Evolutionary conservation across 1,139 yeast genomes (phyloP), one percentile per base, ranked within the genome.

Genomic region (Hyphopichia buzzinii): DNA sequence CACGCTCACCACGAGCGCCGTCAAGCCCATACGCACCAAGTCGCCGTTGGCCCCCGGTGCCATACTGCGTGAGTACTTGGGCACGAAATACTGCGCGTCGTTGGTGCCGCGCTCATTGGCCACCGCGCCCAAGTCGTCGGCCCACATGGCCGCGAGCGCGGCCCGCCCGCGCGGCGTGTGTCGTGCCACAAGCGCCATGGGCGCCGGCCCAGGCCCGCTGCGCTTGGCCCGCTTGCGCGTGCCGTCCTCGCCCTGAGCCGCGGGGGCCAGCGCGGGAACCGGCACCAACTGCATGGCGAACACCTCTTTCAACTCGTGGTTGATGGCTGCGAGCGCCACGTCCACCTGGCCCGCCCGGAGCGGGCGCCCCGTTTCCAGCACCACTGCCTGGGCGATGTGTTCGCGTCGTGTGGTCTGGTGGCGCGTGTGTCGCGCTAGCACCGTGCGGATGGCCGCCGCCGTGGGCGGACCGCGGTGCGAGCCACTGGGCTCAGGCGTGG

Each of bases 241-340:
- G 36, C 35, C 16, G 31, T 42, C 8, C 36, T 33, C 14, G 43
- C 43, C 22, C 40, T 33, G 4, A 30, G 17, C 13, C 8, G 33
- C 40, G 26, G 40, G 37, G 8, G 36, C 31, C 6, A 33, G 17
- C 15, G 37, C 33, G 3, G 58, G 53, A 10, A 53, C 41, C 31
- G 52, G 53, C 26, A 47, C 54, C 28, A 68, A 43, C 17, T 54
- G 44, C 34, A 68, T 38, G 1, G 73, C 75, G 42, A 64, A 68
- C 2, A 55, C 47, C 6, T 48, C 42, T 24, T 50, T 46, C 26
- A 70, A 39, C n/a, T 52, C 53, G 1, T 23, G 33, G 28, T 49
- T 48, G 1, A 56, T 53, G 13, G 38, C 42, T 11, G 34, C 39
- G 7, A 62, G 30, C 3, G 58, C 40, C n/a, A 22, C 34, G 2